Percentiles rank a stretch among this genome's conserved stretches.
These are phyloP conservation scores for Huiozyma sinensis DNA, from an alignment of 805 yeast species.

Conservation along the genomic window DNA sequence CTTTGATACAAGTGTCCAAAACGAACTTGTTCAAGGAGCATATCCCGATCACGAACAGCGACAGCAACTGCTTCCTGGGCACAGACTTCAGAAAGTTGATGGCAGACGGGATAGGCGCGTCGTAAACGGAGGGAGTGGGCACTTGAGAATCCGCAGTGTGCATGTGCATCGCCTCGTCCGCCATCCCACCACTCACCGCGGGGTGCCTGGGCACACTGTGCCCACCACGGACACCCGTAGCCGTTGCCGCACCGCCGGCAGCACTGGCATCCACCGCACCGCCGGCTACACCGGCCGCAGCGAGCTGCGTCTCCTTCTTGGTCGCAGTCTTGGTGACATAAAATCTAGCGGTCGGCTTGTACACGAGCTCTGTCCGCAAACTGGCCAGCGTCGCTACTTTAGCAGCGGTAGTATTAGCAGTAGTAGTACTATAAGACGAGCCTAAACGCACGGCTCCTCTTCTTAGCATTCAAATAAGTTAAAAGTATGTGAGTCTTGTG, in stretches of 20 bases:
- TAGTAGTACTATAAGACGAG: not conserved
- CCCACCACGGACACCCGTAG: too few relatives aligned
- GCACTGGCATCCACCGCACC: not conserved
- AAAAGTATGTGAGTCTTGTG: too few relatives aligned
- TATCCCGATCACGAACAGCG: constrained; percentile 57
- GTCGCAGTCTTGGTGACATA: not conserved
- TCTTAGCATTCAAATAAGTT: too few relatives aligned
- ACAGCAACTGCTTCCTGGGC: constrained; percentile 44
- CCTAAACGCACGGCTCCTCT: too few relatives aligned
- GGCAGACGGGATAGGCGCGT: constrained; percentile 10
- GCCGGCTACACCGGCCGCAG: not conserved
- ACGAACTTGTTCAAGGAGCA: constrained; percentile 57
- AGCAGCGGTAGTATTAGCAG: not conserved
- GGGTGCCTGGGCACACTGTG: too few relatives aligned
- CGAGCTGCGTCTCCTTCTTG: not conserved
- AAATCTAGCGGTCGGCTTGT: not conserved
- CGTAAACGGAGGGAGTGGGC: not conserved
- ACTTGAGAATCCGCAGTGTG: too few relatives aligned
- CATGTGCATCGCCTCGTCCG: too few relatives aligned
- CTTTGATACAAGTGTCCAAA: constrained; percentile 47
- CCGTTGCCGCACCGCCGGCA: too few relatives aligned
- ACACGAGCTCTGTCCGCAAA: too few relatives aligned
- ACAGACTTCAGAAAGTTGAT: constrained; percentile 41
- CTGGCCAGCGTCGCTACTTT: not conserved
- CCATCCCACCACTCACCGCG: too few relatives aligned